These are phyloP conservation scores for Chlorencoelia australis DNA, from an alignment of 2,329 filamentous ascomycete genomes.

Conservation along the genomic window DNA sequence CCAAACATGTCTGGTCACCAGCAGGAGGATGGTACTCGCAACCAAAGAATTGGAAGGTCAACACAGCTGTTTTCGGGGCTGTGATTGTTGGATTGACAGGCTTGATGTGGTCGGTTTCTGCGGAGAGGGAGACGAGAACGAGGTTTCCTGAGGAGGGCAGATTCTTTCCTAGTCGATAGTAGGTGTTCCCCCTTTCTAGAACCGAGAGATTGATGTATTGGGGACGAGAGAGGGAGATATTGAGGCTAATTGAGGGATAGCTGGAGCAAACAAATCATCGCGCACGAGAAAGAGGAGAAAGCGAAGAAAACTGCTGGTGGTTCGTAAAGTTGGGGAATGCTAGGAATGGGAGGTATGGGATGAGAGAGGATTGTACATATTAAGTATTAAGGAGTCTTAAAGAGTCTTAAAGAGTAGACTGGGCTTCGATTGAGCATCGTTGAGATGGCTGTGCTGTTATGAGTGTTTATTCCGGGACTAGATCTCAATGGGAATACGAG, in stretches of 20 bases:
- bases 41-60: slow-evolving; percentile 87
- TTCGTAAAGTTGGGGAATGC: slow-evolving; percentile 8
- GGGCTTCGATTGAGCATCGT: no score
- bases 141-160: slow-evolving; percentile 66
- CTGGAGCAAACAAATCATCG: slow-evolving; percentile 63
- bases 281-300: slow-evolving; percentile 51
- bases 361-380: slow-evolving; percentile 21
- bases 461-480: no score
- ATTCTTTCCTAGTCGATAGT: slow-evolving; percentile 82
- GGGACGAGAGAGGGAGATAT: neutral
- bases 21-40: slow-evolving; percentile 96
- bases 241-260: slow-evolving; percentile 32
- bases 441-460: no score
- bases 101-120: slow-evolving; percentile 61
- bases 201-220: neutral
- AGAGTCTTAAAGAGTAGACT: no score
- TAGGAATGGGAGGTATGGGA: neutral
- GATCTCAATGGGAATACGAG: no score
- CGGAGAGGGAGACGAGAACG: slow-evolving; percentile 61
- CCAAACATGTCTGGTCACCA: slow-evolving; percentile 99
- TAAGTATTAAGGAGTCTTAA: no score
- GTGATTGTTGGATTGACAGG: slow-evolving; percentile 59
- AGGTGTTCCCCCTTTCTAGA: slow-evolving; percentile 32
- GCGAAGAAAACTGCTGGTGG: slow-evolving; percentile 25
- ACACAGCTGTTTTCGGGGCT: slow-evolving; percentile 68